Base-by-base conservation (phyloP, 495 filamentous ascomycete genomes). In the Tuber magnatum region DNA sequence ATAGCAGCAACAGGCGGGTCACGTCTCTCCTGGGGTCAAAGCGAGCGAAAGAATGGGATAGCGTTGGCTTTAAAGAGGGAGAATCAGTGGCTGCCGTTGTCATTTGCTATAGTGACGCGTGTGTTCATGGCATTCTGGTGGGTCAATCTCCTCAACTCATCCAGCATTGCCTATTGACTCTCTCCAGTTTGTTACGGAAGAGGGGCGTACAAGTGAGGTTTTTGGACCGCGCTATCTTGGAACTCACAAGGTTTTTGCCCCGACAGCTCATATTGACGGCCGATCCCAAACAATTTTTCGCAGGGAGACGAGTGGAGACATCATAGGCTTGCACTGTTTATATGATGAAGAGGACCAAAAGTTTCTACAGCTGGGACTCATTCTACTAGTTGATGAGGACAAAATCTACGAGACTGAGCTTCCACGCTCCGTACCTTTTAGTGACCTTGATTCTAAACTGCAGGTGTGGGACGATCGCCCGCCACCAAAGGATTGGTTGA, bases 331-430 rank as follows among this genome's bases (percentile, higher is more conserved):
- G 24, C 81, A 83, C 68, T 83, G 73, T 70, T 72, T 83, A n/a
- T 83, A 82, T 72, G 81, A 83, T 44, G 71, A 82, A 73, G 78
- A 83, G 74, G 78, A 81, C 38, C 74, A 68, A 39, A 51, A 69
- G 69, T 83, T 83, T 70, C 81, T 83, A 35, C 81, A 83, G 41
- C 75, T 83, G 7, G 81, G 81, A 18, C 72, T 83, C 51, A 72
- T 82, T 38, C 51, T 80, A 48, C 42, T 75, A 38, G 10, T 4
- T 12, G 46, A 80, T 12, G 43, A 68, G 39, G n/a, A 61, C 32
- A 32, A 10, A 61, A 77, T 80, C 35, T 76, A 77, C 40, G 78
- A 69, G 16, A 9, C 56, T 4, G 38, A 48, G 28, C 42, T 78
- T 44, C 73, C 72, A 24, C 69, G 71, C 35, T 28, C 74, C 12